Evolutionary conservation across 2,329 filamentous ascomycete genomes (phyloP).

Genomic region (Coniella lustricola): DNA sequence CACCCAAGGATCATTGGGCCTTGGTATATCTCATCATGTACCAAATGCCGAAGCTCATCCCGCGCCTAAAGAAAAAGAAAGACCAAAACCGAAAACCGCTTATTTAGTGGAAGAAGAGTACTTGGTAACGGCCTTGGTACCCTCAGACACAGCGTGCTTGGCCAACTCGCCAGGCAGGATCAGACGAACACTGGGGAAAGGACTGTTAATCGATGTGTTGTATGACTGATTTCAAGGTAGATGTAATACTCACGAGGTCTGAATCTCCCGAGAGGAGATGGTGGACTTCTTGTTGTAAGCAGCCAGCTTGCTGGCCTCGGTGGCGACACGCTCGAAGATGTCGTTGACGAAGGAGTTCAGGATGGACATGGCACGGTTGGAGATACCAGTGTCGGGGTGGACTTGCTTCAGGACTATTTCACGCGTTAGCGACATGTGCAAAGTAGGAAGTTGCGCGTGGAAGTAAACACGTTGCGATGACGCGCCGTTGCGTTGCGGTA

Average conservation of each 20-base stretch:
- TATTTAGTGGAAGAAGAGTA: slow-evolving; percentile 99
- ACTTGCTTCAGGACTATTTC: slow-evolving; percentile 94
- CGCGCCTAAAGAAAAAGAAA: slow-evolving; percentile 44
- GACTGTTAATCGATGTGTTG: background rate
- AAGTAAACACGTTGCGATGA: background rate
- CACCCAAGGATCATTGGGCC: slow-evolving; percentile 41
- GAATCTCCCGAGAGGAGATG: slow-evolving; percentile 98
- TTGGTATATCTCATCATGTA: slow-evolving; percentile 50
- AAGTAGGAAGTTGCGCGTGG: background rate
- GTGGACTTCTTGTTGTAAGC: slow-evolving; percentile 99
- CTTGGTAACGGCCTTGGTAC: slow-evolving; percentile 99
- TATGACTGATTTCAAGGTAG: slow-evolving; percentile 21
- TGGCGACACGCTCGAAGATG: slow-evolving; percentile 98
- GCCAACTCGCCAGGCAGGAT: slow-evolving; percentile 98
- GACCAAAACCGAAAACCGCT: slow-evolving; percentile 36
- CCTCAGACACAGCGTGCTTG: slow-evolving; percentile 99
- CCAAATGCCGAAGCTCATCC: slow-evolving; percentile 50
- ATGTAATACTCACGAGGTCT: slow-evolving; percentile 68
- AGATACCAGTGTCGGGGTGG: slow-evolving; percentile 99
- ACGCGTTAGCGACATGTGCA: slow-evolving; percentile 27
- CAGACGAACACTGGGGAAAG: slow-evolving; percentile 62
- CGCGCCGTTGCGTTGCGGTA: background rate
- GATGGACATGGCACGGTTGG: slow-evolving; percentile 99
- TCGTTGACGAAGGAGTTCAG: slow-evolving; percentile 99
- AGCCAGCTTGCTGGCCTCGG: slow-evolving; percentile 96